These are phyloP conservation scores for Mortierella sp. DNA, from an alignment of 371 early-diverging fungal species.

Conservation along the genomic window DNA sequence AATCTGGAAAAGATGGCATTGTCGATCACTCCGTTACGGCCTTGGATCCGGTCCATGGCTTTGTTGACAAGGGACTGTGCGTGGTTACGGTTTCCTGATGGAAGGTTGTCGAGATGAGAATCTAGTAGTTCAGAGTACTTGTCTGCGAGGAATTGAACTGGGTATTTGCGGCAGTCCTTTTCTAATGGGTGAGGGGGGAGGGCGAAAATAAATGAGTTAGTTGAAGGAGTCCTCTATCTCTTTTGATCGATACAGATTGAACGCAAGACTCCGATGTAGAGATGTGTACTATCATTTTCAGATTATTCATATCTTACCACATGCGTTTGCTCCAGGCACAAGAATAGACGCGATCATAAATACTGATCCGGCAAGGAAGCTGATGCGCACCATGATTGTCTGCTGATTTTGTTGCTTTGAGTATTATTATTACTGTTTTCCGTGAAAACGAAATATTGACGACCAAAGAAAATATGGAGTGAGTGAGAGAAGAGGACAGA, in stretches of 20 bases:
- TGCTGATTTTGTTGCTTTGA: too few species aligned
- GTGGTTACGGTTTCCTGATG: conserved; percentile 11
- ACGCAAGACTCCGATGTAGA: too few species aligned
- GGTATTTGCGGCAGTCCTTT: conserved; percentile 19
- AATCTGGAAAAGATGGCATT: conserved; percentile 25
- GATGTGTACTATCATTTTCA: too few species aligned
- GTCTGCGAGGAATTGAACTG: conserved; percentile 19
- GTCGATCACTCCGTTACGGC: conserved; percentile 18
- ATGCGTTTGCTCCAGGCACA: conserved; percentile 12
- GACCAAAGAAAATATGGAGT: too few species aligned
- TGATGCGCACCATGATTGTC: too few species aligned
- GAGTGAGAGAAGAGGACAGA: too few species aligned
- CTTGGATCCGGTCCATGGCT: neutral
- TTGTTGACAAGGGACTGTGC: neutral
- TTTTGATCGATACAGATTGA: neutral
- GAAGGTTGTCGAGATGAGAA: conserved; percentile 2
- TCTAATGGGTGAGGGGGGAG: too few species aligned
- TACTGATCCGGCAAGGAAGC: conserved; percentile 8
- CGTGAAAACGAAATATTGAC: too few species aligned
- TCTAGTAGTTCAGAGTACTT: conserved; percentile 15
- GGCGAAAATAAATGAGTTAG: too few species aligned
- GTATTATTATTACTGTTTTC: too few species aligned
- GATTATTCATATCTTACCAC: conserved; percentile 16
- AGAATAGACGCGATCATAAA: conserved; percentile 16
- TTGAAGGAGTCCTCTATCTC: neutral